Evolutionary conservation across 2,329 filamentous ascomycete genomes (phyloP).

Genomic region (Bipolaris victoriae): DNA sequence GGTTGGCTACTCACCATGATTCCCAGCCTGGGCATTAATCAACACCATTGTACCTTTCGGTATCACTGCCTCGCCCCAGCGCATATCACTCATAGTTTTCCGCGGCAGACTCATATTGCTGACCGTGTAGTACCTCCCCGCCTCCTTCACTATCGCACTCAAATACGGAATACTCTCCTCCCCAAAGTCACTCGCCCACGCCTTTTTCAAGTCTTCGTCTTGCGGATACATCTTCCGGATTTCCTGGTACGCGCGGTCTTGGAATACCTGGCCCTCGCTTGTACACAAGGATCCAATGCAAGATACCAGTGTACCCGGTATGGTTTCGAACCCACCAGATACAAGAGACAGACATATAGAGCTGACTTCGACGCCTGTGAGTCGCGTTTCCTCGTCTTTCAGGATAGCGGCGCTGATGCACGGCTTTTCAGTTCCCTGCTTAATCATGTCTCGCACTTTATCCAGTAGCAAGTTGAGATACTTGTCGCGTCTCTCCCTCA

Average conservation of each 20-base stretch:
- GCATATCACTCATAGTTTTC: constrained; percentile 58
- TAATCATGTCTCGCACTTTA: constrained; percentile 60
- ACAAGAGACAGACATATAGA: constrained; percentile 62
- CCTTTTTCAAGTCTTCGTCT: constrained; percentile 48
- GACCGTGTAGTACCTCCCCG: constrained; percentile 61
- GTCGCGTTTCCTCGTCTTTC: constrained; percentile 61
- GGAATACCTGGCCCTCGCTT: constrained; percentile 56
- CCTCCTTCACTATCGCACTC: constrained; percentile 59
- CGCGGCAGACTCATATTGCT: constrained; percentile 60
- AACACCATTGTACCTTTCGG: constrained; percentile 61
- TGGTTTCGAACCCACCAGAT: constrained; percentile 62
- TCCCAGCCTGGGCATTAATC: constrained; percentile 62
- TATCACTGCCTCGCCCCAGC: constrained; percentile 60
- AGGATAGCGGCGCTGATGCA: constrained; percentile 62
- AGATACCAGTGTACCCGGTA: constrained; percentile 60
- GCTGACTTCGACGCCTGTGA: constrained; percentile 60
- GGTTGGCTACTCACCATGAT: constrained; percentile 51
- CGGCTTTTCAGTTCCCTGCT: constrained; percentile 59
- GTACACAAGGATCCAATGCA: constrained; percentile 59
- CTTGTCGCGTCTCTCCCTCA: constrained; percentile 56
- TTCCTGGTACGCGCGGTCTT: constrained; percentile 60
- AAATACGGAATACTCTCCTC: constrained; percentile 59
- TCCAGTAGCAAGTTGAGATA: constrained; percentile 59
- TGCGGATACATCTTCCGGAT: constrained; percentile 57
- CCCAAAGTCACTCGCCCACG: constrained; percentile 55